Conservation (phyloP, 495 filamentous ascomycete species). For the Aspergillus ellipticus region DNA sequence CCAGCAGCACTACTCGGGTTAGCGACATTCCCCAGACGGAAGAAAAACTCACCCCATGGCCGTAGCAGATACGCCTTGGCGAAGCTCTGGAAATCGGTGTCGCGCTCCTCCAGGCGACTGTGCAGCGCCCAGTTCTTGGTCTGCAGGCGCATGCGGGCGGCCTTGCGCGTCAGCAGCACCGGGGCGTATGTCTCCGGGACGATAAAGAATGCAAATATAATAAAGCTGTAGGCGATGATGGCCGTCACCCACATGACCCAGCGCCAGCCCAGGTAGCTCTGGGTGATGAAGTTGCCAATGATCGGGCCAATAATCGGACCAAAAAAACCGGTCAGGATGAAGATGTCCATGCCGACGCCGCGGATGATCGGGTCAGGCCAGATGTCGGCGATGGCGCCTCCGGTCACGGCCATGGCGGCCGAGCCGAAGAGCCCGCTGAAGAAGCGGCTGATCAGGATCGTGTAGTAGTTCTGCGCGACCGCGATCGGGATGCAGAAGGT, state of each 20-base stretch:
- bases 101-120: constrained; percentile 32
- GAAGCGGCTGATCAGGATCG: constrained; percentile 40
- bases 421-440: constrained; percentile 42
- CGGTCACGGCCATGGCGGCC: constrained; percentile 36
- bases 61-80: constrained; percentile 31
- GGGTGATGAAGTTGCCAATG: constrained; percentile 32
- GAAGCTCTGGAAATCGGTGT: constrained; percentile 31
- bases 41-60: too few species aligned
- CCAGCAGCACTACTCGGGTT: too few species aligned
- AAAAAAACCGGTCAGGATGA: constrained; percentile 35
- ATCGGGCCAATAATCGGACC: constrained; percentile 41
- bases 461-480: constrained; percentile 47
- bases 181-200: constrained; percentile 64
- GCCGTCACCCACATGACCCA: constrained; percentile 21
- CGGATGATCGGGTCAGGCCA: constrained; percentile 32
- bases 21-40: too few species aligned
- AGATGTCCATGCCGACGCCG: constrained; percentile 38
- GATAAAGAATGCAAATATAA: constrained; percentile 34
- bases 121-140: constrained; percentile 48
- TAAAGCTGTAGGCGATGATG: constrained; percentile 13
- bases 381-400: constrained; percentile 41
- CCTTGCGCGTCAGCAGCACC: constrained; percentile 58
- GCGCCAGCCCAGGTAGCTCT: constrained; percentile 20
- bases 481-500: constrained; percentile 51
- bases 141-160: constrained; percentile 56